Evolutionary conservation across 129 eudicot species (phyloP).

Genomic region (Arctium minus): DNA sequence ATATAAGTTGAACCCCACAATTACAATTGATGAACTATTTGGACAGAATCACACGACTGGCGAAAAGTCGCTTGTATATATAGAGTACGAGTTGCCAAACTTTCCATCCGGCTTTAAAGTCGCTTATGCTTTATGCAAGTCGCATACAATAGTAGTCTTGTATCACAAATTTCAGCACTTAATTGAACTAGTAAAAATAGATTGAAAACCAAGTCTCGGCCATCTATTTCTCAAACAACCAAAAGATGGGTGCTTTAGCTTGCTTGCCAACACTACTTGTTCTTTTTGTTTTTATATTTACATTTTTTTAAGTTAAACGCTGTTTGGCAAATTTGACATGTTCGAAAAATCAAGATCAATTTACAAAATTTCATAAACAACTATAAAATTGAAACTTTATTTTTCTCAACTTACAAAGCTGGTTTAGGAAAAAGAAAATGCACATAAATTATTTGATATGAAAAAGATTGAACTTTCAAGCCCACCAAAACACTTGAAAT

Average conservation of each 20-base stretch:
- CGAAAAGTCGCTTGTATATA: no score
- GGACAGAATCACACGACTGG: no score
- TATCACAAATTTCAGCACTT: background rate
- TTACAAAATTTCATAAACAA: background rate
- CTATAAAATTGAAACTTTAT: background rate
- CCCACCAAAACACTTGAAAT: background rate
- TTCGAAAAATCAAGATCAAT: background rate
- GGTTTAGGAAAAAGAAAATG: background rate
- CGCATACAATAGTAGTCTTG: background rate
- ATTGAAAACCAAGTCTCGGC: background rate
- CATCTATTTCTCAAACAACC: background rate
- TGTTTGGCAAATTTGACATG: background rate
- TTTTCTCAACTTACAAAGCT: background rate
- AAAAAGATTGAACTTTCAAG: background rate
- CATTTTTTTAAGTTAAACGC: no score
- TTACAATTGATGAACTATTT: no score
- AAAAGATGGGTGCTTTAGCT: background rate
- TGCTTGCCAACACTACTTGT: background rate
- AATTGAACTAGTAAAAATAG: no score
- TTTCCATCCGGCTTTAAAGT: no score
- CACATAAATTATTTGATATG: background rate
- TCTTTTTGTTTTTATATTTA: no score
- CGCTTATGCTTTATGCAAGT: background rate
- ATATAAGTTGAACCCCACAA: background rate
- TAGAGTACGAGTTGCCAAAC: no score